Base-by-base conservation (phyloP, 257 asterid genomes). In the Parsonsia alboflavescens region DNA sequence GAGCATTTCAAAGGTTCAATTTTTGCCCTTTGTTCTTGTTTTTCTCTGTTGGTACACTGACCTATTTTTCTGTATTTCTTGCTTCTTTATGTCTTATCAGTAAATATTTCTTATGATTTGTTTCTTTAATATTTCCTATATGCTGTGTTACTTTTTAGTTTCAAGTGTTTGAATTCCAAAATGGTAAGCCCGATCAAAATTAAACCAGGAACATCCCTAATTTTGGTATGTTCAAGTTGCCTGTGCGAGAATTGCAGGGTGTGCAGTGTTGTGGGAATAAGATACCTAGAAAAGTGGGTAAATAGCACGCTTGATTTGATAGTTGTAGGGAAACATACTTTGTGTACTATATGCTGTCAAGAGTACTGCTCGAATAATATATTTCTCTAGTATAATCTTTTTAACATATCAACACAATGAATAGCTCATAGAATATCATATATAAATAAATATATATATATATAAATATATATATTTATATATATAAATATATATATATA, bases 1-100 rank as follows among this genome's bases (percentile, higher is more conserved):
- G 59, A 80, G 62, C 48, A 78, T 76, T 80, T 33, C 62, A 82
- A 83, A 71, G 95, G 95, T 91, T 42, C 39, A 78, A 39, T 73
- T 64, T 33, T 67, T 22, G 26, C 54, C 48, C 70, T n/a, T 48
- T 36, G 72, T 22, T 39, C 26, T 52, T 2, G 24, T 30, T 10
- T 28, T 33, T 17, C 12, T 66, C 42, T 22, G 15, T 66, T 66
- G 41, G 21, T 46, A 30, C 17, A 28, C 45, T 26, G 13, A n/a
- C n/a, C 21, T 36, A 17, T 53, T 63, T 71, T 9, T 15, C 10
- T 11, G 9, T 3, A 10, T 50, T 61, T 24, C 48, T 2, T 44
- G 49, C 39, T 10, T 49, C 28, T 30, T 21, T 39, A 19, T 62
- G 70, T 53, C 10, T 28, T 4, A 24, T 72, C 42, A 7, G 19